Evolutionary conservation across 495 filamentous ascomycete species (phyloP), one percentile per base, ranked within the genome.

Genomic region (Penicillium silybi): DNA sequence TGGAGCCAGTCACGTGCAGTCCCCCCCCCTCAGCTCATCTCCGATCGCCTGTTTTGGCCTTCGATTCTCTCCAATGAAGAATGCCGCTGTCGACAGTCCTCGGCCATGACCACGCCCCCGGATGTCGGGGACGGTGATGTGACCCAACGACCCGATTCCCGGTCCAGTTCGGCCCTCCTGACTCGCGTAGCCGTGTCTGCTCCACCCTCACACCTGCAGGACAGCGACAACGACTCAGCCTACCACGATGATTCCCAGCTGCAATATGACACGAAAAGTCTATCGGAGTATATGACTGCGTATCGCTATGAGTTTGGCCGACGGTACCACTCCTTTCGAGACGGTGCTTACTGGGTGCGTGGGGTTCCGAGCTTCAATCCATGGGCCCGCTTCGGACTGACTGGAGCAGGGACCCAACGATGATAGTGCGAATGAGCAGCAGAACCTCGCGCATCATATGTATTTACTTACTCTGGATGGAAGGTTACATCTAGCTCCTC

Each of bases 321-420:
- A 29, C 73, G 83, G 34, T 87, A 87, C 58, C 83, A 86, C 57
- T 71, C 72, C 46, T 86, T 83, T 56, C 69, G 81, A 45, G 80
- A 84, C 57, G 84, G 84, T 23, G 66, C 71, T 26, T 87, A 85
- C 50, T 66, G 61, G 62, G 57, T 61, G 55, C 32, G 50, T 55
- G 26, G 18, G 26, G 35, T 26, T 10, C 35, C 32, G 22, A 22
- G 9, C 10, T 13, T 27, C 19, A 17, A 29, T 37, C 34, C 15
- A 17, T 15, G 32, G 34, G 5, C 11, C 26, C 29, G 34, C 35
- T 16, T 29, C 11, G 26, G 11, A 29, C 4, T 43, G 27, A 50
- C 23, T 15, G 34, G 4, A 18, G 4, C 43, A 63, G 62, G 62
- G 54, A 17, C 65, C 65, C 3, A 68, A 68, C 34, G 65, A 68